Base-by-base conservation (phyloP, 2,329 filamentous ascomycete species). In the Colletotrichum incanum region DNA sequence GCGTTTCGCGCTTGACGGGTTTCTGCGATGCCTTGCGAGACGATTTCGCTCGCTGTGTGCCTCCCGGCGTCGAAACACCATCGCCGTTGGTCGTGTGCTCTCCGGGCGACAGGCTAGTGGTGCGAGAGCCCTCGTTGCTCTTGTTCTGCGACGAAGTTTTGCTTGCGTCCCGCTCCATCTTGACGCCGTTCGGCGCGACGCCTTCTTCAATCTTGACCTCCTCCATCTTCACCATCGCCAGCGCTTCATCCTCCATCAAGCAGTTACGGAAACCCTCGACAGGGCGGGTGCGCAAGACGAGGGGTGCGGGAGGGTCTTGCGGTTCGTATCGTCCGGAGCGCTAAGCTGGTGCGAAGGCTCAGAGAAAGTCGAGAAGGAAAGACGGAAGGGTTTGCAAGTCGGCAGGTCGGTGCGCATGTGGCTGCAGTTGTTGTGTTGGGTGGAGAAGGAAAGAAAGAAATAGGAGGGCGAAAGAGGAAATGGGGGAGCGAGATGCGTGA, bases 1-100 rank as follows among this genome's bases (percentile, higher is more conserved):
- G 86, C 64, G 91, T 87, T 69, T 91, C 87, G 68, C 90, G 89
- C 73, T 88, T 83, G 71, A 89, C 82, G 61, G 91, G 82, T 34
- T 74, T 75, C 31, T 74, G 73, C 26, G 73, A 72, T 14, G 59
- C 50, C 52, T 74, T 74, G 41, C 73, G 73, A 14, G 67, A 68
- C 4, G 67, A 49, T 81, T 94, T 97, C 56, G 92, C 89, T 50
- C 90, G 88, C 78, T 93, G 90, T 28, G 77, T 79, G 43, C 84
- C 84, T 66, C 86, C 85, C 37, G 85, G 84, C 8, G 85, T 87
- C 59, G 85, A 86, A 56, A 81, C 82, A 79, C 84, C 86, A 66
- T 86, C 86, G 76, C 82, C 85, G 69, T 84, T 83, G 66, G 84
- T 82, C 75, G 88, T 88, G 75, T 78, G 74, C 50, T 83, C 84